Evolutionary conservation across 2,329 filamentous ascomycete genomes (phyloP).

Genomic region (Talaromyces sp.): DNA sequence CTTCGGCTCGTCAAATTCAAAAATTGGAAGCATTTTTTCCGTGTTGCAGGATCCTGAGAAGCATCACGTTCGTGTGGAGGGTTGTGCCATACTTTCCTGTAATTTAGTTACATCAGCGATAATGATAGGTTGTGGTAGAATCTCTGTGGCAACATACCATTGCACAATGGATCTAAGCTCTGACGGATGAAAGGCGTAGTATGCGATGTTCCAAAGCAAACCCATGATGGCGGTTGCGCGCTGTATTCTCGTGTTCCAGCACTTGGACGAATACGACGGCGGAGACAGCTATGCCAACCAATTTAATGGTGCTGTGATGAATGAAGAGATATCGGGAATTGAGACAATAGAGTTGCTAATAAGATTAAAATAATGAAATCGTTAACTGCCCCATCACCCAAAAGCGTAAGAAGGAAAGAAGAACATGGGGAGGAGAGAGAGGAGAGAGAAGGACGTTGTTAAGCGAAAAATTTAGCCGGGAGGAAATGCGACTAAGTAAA

Average conservation of each 20-base stretch:
- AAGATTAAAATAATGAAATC: background rate
- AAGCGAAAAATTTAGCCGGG: constrained; percentile 19
- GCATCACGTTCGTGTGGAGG: constrained; percentile 80
- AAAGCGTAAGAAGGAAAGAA: constrained; percentile 13
- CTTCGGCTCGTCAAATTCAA: constrained; percentile 87
- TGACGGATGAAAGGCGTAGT: constrained; percentile 70
- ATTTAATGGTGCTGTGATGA: background rate
- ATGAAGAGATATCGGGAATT: background rate
- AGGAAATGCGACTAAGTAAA: background rate
- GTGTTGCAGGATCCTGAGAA: constrained; percentile 67
- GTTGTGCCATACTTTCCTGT: constrained; percentile 94
- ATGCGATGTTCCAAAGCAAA: constrained; percentile 54
- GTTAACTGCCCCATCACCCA: background rate
- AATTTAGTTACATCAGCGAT: background rate
- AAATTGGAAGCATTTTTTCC: constrained; percentile 80
- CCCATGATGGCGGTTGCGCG: constrained; percentile 33
- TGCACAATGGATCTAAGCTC: constrained; percentile 81
- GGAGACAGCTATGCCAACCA: background rate
- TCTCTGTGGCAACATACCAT: constrained; percentile 58
- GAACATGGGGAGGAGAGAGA: constrained; percentile 18
- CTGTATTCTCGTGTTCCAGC: constrained; percentile 11
- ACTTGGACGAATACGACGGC: background rate
- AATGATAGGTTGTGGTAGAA: background rate
- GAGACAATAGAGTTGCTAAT: background rate
- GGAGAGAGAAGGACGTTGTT: constrained; percentile 11